Conservation (phyloP, 139 green algal genomes). For the Chlorella sp. region DNA sequence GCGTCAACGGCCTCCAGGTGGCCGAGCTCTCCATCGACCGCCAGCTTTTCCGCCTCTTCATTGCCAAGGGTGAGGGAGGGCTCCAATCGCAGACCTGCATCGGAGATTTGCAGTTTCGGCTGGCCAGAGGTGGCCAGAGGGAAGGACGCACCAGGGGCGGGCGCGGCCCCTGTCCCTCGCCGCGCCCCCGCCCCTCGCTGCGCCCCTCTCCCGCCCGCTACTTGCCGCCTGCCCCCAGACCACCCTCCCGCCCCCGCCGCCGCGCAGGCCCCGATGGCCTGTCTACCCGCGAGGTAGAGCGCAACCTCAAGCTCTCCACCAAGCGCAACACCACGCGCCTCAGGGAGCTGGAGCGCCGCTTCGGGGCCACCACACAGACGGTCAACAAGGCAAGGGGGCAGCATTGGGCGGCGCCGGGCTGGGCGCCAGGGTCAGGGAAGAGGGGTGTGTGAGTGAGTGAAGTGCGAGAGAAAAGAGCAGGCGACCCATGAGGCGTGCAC, state of each 20-base stretch:
- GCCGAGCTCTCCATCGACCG: slow-evolving; percentile 35
- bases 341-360: slow-evolving; percentile 19
- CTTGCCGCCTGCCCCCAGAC: not conserved
- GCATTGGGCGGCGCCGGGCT: too few species aligned
- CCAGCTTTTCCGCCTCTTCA: slow-evolving; percentile 13
- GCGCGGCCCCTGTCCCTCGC: not conserved
- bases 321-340: slow-evolving; percentile 30
- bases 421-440: not conserved
- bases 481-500: too few species aligned
- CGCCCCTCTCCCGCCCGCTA: not conserved
- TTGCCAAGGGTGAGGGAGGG: not conserved
- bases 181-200: not conserved
- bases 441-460: too few species aligned
- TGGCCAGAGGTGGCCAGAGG: too few species aligned
- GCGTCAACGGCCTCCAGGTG: slow-evolving; percentile 27
- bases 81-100: not conserved
- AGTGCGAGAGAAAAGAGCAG: too few species aligned
- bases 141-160: too few species aligned
- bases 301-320: slow-evolving; percentile 18
- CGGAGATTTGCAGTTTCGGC: not conserved
- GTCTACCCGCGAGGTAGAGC: not conserved
- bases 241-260: not conserved
- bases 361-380: not conserved
- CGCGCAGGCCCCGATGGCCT: slow-evolving; percentile 11
- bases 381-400: slow-evolving; percentile 12